These are phyloP conservation scores for Rugonectria rugulosa DNA, from an alignment of 2,329 filamentous ascomycete genomes.

Conservation along the genomic window DNA sequence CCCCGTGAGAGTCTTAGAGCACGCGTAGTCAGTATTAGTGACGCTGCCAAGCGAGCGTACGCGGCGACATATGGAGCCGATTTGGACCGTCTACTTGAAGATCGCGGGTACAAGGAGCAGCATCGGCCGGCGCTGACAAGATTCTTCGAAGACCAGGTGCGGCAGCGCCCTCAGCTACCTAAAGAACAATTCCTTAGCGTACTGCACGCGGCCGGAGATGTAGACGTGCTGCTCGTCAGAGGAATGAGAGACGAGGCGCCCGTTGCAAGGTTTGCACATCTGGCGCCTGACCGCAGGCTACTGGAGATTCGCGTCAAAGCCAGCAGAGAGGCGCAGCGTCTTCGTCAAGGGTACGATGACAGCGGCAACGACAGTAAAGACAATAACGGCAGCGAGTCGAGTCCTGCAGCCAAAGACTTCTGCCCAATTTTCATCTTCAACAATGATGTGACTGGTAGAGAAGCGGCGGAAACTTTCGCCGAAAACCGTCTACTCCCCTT, in stretches of 20 bases:
- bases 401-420: constrained; percentile 39
- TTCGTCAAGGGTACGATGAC: constrained; percentile 43
- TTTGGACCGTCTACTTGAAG: constrained; percentile 53
- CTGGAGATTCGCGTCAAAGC: constrained; percentile 61
- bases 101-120: constrained; percentile 69
- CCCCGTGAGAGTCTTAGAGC: constrained; percentile 42
- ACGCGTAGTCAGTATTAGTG: constrained; percentile 61
- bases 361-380: constrained; percentile 1
- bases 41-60: constrained; percentile 64
- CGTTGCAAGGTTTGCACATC: constrained; percentile 59
- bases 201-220: constrained; percentile 49
- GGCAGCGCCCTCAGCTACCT: constrained; percentile 52
- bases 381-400: constrained; percentile 18
- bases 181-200: constrained; percentile 59
- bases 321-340: constrained; percentile 44
- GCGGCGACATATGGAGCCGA: constrained; percentile 58
- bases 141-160: constrained; percentile 58
- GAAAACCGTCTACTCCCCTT: constrained; percentile 52
- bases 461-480: constrained; percentile 51
- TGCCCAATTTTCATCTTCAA: constrained; percentile 57
- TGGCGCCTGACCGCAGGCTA: constrained; percentile 60
- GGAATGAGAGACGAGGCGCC: constrained; percentile 70
- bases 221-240: constrained; percentile 67
- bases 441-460: constrained; percentile 55
- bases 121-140: constrained; percentile 60